Evolutionary conservation across 108 stramenopile genomes (phyloP).

Genomic region (Nitzschia putrida): DNA sequence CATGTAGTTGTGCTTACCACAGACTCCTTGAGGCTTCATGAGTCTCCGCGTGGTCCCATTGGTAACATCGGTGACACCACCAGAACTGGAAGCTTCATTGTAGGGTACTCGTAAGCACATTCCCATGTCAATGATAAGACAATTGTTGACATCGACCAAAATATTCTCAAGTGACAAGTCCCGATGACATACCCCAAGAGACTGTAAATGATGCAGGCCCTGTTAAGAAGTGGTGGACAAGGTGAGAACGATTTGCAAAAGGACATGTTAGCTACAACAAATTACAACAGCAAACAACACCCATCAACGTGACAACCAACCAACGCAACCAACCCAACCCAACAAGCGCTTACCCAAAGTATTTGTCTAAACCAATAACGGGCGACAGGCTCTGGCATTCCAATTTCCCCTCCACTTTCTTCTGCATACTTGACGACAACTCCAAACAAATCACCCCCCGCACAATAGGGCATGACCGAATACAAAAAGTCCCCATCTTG

Average conservation of each 20-base stretch:
- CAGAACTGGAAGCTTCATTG: constrained; percentile 47
- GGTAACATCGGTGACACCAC: constrained; percentile 54
- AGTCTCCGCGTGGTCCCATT: constrained; percentile 62
- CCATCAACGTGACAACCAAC: background rate
- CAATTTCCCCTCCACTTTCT: constrained; percentile 64
- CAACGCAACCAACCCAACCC: no score
- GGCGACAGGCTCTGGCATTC: constrained; percentile 85
- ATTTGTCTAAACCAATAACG: constrained; percentile 90
- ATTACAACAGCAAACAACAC: background rate
- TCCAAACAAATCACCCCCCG: constrained; percentile 89
- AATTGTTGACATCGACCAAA: constrained; percentile 72
- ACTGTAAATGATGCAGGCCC: constrained; percentile 86
- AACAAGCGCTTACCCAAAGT: constrained; percentile 59
- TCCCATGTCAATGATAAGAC: constrained; percentile 93
- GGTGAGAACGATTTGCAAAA: background rate
- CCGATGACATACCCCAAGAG: constrained; percentile 86
- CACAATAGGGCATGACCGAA: constrained; percentile 86
- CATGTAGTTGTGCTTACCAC: constrained; percentile 97
- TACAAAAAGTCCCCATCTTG: constrained; percentile 85
- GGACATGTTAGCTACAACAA: no score
- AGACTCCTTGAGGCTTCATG: constrained; percentile 81
- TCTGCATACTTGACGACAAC: constrained; percentile 79
- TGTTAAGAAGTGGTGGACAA: constrained; percentile 12
- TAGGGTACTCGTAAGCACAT: constrained; percentile 93
- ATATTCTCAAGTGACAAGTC: constrained; percentile 91